Conservation (phyloP, 345 rosid genomes). For the Salix udensis region DNA sequence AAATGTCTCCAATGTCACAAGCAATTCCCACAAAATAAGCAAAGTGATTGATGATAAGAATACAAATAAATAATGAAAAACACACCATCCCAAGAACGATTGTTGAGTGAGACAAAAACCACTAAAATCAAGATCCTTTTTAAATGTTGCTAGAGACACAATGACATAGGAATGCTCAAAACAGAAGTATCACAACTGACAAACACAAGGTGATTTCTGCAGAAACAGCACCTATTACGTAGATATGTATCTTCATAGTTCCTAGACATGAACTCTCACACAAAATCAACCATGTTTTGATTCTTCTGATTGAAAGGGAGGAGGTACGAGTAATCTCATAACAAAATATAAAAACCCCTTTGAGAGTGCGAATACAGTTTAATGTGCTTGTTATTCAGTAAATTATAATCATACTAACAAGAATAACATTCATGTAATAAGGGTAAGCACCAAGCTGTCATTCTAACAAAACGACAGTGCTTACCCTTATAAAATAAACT, state of each 20-base stretch:
- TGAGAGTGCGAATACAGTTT: background rate
- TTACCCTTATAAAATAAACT: too few species aligned
- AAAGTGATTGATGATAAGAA: background rate
- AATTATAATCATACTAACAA: too few species aligned
- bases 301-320: background rate
- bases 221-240: background rate
- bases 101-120: background rate
- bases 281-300: background rate
- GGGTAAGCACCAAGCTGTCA: too few species aligned
- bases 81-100: background rate
- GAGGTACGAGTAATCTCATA: background rate
- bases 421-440: background rate
- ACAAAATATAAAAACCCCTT: background rate
- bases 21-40: background rate
- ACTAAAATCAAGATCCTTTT: background rate
- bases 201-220: background rate
- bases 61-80: background rate
- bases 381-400: background rate
- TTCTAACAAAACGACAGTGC: too few species aligned
- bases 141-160: background rate
- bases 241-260: background rate
- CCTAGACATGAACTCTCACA: background rate
- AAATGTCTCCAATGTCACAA: background rate
- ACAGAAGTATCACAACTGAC: background rate
- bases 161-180: background rate